phyloP scores from a whole-genome alignment of 2,329 filamentous ascomycete species.

The Myotisia sp. region DNA sequence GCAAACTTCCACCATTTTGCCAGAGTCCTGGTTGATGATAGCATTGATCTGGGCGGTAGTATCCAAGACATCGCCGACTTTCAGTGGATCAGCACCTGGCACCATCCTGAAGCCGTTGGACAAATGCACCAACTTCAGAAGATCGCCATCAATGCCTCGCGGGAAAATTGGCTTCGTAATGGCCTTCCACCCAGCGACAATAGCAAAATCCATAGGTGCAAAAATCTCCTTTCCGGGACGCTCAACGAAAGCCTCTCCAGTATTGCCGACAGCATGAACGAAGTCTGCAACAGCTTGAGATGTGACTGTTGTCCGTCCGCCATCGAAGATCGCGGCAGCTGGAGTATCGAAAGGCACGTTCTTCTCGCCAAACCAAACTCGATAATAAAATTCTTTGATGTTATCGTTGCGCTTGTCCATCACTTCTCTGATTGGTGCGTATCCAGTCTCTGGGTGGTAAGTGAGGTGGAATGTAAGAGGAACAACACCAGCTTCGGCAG shows the following conservation, averaged over 20 bases:
- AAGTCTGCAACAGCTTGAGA: slow-evolving; percentile 94
- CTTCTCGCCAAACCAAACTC: slow-evolving; percentile 89
- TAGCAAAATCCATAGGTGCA: slow-evolving; percentile 97
- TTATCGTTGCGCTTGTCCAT: slow-evolving; percentile 94
- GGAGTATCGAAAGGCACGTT: slow-evolving; percentile 67
- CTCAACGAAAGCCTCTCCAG: slow-evolving; percentile 91
- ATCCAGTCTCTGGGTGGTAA: slow-evolving; percentile 89
- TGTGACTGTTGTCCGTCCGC: slow-evolving; percentile 74
- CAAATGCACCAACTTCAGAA: slow-evolving; percentile 89
- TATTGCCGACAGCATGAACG: slow-evolving; percentile 97
- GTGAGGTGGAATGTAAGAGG: slow-evolving; percentile 74
- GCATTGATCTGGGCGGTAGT: slow-evolving; percentile 95
- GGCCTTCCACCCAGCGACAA: slow-evolving; percentile 96
- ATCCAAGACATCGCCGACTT: slow-evolving; percentile 84
- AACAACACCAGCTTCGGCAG: slow-evolving; percentile 67
- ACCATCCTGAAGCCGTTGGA: slow-evolving; percentile 99
- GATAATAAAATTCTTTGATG: slow-evolving; percentile 99
- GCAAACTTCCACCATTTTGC: slow-evolving; percentile 99
- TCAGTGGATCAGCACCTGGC: slow-evolving; percentile 81
- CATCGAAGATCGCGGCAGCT: slow-evolving; percentile 78
- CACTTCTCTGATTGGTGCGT: slow-evolving; percentile 92
- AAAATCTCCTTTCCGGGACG: slow-evolving; percentile 85
- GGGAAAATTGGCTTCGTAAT: slow-evolving; percentile 99
- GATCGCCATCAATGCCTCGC: slow-evolving; percentile 83
- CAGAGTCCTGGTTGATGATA: slow-evolving; percentile 93